phyloP scores from a whole-genome alignment of 2,329 filamentous ascomycete species.

The Diplocarpon rosae region DNA sequence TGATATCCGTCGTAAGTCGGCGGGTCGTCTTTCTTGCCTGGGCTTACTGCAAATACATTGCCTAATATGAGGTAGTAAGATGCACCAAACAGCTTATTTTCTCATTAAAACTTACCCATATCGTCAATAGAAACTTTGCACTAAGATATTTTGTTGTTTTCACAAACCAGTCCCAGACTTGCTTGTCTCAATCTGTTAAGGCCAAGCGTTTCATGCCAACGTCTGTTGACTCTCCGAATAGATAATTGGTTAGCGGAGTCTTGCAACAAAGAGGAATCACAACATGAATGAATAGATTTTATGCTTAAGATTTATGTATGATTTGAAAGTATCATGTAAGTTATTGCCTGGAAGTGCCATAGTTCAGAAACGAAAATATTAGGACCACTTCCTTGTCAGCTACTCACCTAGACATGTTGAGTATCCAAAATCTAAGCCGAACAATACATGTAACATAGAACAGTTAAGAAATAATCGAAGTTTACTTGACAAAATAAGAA shows the following conservation, averaged over 20 bases:
- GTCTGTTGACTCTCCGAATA: slow-evolving; percentile 40
- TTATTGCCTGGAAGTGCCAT: no score
- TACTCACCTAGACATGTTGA: no score
- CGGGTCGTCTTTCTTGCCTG: slow-evolving; percentile 46
- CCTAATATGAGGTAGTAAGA: slow-evolving; percentile 8
- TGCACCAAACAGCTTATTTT: background rate
- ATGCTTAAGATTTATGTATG: no score
- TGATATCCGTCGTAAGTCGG: slow-evolving; percentile 63
- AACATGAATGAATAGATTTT: no score
- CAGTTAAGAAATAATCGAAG: no score
- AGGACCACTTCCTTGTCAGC: no score
- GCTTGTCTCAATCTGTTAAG: slow-evolving; percentile 59
- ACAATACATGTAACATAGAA: no score
- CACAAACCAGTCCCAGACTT: slow-evolving; percentile 66
- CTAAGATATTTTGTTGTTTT: slow-evolving; percentile 47
- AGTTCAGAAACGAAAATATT: no score
- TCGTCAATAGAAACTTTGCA: slow-evolving; percentile 59
- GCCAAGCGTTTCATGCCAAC: slow-evolving; percentile 69
- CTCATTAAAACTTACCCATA: slow-evolving; percentile 42
- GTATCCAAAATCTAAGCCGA: no score
- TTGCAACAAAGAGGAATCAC: no score
- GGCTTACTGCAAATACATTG: slow-evolving; percentile 66
- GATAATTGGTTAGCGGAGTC: background rate
- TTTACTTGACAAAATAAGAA: background rate
- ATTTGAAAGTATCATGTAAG: no score